Evolutionary conservation across 345 rosid genomes (phyloP).

Genomic region (Salix udensis): DNA sequence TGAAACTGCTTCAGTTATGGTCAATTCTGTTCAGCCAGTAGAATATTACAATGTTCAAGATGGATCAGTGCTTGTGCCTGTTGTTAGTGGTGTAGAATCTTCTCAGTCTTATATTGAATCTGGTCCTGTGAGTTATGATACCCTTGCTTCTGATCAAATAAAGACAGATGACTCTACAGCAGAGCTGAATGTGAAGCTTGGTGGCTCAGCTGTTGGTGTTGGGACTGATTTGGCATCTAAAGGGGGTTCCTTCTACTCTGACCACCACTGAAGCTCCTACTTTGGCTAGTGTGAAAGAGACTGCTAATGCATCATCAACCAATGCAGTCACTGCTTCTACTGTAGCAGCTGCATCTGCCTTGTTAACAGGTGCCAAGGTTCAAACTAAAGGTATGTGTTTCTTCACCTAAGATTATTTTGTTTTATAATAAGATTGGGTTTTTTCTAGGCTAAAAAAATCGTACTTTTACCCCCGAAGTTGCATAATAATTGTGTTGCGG

Average conservation of each 20-base stretch:
- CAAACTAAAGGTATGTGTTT: conserved; percentile 64
- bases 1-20: conserved; percentile 49
- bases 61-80: conserved; percentile 42
- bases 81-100: conserved; percentile 36
- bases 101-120: conserved; percentile 39
- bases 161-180: conserved; percentile 24
- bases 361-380: conserved; percentile 43
- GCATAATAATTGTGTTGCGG: no score
- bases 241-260: conserved; percentile 36
- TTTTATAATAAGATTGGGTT: no score
- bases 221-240: conserved; percentile 27
- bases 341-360: conserved; percentile 32
- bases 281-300: conserved; percentile 24
- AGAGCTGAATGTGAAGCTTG: conserved; percentile 27
- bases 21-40: conserved; percentile 40
- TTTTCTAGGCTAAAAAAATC: no score
- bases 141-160: conserved; percentile 23
- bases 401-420: no score
- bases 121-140: conserved; percentile 33
- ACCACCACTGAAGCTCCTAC: conserved; percentile 32
- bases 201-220: conserved; percentile 23
- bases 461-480: no score
- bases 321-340: conserved; percentile 24
- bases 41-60: conserved; percentile 57
- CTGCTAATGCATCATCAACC: conserved; percentile 20